Conservation (phyloP, 2,329 filamentous ascomycete genomes). For the Gliomastix tumulicola region DNA sequence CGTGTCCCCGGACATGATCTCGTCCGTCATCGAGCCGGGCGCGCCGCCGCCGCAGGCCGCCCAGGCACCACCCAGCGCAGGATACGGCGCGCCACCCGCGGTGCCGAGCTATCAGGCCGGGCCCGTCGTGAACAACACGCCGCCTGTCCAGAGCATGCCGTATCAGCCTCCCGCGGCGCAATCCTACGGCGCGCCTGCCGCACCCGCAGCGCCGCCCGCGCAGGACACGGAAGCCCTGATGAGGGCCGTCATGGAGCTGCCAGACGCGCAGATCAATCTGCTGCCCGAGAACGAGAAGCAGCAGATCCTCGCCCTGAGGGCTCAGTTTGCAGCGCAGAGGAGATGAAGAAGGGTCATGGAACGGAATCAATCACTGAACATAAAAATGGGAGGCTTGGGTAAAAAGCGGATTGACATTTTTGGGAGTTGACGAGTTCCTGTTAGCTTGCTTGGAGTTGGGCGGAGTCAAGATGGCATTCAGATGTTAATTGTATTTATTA, state of each 20-base stretch:
- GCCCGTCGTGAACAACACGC: conserved; percentile 33
- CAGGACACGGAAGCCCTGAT: conserved; percentile 67
- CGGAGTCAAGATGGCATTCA: too few relatives aligned
- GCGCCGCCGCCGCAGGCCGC: conserved; percentile 26
- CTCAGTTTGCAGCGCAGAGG: conserved; percentile 44
- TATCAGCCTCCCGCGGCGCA: conserved; percentile 37
- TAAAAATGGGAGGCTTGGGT: not conserved
- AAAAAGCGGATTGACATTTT: too few relatives aligned
- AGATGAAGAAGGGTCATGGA: too few relatives aligned
- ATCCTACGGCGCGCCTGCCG: conserved; percentile 23
- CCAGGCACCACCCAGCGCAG: conserved; percentile 15
- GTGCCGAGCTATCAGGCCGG: conserved; percentile 27
- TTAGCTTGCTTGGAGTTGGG: too few relatives aligned
- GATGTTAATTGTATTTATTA: too few relatives aligned
- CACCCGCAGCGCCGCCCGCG: conserved; percentile 21
- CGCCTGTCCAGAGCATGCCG: conserved; percentile 34
- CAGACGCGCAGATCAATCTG: conserved; percentile 72
- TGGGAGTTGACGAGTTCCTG: too few relatives aligned
- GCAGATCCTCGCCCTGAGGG: conserved; percentile 73
- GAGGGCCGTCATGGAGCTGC: conserved; percentile 73
- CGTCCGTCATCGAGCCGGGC: conserved; percentile 67
- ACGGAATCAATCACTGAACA: too few relatives aligned
- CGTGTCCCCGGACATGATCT: conserved; percentile 76
- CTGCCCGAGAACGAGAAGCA: conserved; percentile 67
- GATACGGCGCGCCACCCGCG: conserved; percentile 23